Percentiles rank a stretch among this genome's conserved stretches.
phyloP scores from a whole-genome alignment of 192 early-diverging fungal species.

The Diversispora eburnea region DNA sequence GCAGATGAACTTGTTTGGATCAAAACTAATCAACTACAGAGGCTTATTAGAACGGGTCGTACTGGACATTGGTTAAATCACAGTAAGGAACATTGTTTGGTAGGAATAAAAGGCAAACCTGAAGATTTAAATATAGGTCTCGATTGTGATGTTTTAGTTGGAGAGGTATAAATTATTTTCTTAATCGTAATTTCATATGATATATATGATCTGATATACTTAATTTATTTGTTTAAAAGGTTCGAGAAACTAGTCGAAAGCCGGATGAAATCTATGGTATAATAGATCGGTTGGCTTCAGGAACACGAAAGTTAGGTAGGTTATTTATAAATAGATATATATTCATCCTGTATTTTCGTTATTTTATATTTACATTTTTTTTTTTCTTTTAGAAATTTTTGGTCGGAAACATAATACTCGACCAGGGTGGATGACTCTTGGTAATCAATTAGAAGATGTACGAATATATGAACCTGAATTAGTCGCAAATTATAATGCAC shows the following conservation, averaged over 20 bases:
- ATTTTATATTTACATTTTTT: neutral
- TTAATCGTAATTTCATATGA: neutral
- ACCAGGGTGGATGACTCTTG: slow-evolving; percentile 61
- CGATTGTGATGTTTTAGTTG: slow-evolving; percentile 58
- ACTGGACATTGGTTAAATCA: slow-evolving; percentile 70
- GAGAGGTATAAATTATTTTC: slow-evolving; percentile 34
- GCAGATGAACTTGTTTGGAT: slow-evolving; percentile 65
- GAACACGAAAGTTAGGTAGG: slow-evolving; percentile 49
- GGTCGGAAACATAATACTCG: slow-evolving; percentile 57
- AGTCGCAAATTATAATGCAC: slow-evolving; percentile 32
- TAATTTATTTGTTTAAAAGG: slow-evolving; percentile 16
- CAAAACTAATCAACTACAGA: slow-evolving; percentile 61
- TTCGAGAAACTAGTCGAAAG: slow-evolving; percentile 57
- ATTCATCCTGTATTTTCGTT: no score
- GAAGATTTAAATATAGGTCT: slow-evolving; percentile 40
- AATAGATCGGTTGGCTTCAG: slow-evolving; percentile 55
- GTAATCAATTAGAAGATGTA: slow-evolving; percentile 59
- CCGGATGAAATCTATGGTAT: slow-evolving; percentile 61
- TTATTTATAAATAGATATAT: no score
- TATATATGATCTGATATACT: neutral
- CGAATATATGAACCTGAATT: slow-evolving; percentile 51
- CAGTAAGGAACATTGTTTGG: slow-evolving; percentile 62
- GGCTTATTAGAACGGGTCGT: slow-evolving; percentile 57
- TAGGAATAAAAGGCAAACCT: slow-evolving; percentile 53
- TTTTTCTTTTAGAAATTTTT: slow-evolving; percentile 49